Evolutionary conservation across 768 basidiomycete genomes (phyloP).

Genomic region (Sutorius australiensis): DNA sequence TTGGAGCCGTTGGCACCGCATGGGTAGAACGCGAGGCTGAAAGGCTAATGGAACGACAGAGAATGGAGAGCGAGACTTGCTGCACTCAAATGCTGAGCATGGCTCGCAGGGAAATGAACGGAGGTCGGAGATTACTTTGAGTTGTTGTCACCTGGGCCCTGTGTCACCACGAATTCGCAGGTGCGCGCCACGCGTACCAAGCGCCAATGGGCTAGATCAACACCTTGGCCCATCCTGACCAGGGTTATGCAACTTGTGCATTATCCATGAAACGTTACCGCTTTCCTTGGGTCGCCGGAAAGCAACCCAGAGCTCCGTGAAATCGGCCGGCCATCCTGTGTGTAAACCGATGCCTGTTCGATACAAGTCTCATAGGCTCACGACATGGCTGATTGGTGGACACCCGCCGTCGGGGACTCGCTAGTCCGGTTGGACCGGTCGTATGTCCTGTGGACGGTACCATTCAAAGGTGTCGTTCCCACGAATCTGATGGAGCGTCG

Average conservation of each 20-base stretch:
- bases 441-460: not conserved
- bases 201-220: not conserved
- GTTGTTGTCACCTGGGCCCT: too few species aligned
- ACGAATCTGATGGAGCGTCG: not conserved
- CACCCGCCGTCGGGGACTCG: not conserved
- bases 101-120: too few species aligned
- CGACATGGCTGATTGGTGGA: not conserved
- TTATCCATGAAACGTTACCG: not conserved
- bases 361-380: not conserved
- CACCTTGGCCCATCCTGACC: not conserved
- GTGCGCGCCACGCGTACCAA: not conserved
- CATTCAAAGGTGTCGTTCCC: not conserved
- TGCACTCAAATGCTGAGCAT: not conserved
- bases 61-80: not conserved
- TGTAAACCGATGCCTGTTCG: not conserved
- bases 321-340: constrained; percentile 1
- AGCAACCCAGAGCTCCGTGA: not conserved
- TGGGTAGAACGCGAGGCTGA: not conserved
- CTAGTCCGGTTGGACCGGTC: not conserved
- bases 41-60: not conserved
- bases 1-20: not conserved
- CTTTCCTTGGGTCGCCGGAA: not conserved
- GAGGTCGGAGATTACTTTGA: not conserved
- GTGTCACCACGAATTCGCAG: not conserved
- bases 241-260: not conserved